phyloP scores from a whole-genome alignment of 805 yeast genomes.

The Blastobotrys terrestris region DNA sequence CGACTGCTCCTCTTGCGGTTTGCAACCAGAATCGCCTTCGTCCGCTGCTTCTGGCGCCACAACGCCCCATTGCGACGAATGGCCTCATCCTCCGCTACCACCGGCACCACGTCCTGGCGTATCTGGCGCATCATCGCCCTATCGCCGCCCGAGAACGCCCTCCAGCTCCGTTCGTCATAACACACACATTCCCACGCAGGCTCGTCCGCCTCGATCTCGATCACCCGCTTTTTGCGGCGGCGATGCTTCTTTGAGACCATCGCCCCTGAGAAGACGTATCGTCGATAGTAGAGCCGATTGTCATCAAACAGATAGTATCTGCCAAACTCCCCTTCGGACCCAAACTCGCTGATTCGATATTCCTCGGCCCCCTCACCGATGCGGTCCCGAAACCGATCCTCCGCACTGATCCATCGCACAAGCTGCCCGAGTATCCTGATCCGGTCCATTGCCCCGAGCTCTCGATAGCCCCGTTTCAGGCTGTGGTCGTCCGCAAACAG shows the following conservation, averaged over 20 bases:
- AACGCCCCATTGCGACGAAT: conserved; percentile 22
- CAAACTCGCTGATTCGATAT: conserved; percentile 28
- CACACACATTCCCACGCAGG: conserved; percentile 30
- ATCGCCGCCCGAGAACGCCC: conserved; percentile 16
- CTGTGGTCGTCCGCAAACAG: conserved; percentile 6
- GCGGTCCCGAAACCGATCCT: conserved; percentile 17
- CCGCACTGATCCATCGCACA: conserved; percentile 18
- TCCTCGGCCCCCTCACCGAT: conserved; percentile 13
- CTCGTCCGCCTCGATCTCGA: conserved; percentile 4
- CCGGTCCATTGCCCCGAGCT: conserved; percentile 14
- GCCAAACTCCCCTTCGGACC: conserved; percentile 24
- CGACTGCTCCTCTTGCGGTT: conserved; percentile 31
- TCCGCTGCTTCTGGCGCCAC: conserved; percentile 23
- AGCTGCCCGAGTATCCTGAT: conserved; percentile 16
- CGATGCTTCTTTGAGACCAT: too few relatives aligned
- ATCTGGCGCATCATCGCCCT: conserved; percentile 10
- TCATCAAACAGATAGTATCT: conserved; percentile 32
- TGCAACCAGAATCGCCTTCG: conserved; percentile 23
- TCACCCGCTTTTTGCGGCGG: conserved; percentile 11
- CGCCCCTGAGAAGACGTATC: neutral
- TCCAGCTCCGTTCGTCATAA: conserved; percentile 27
- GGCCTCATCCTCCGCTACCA: conserved; percentile 25
- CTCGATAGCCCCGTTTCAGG: conserved; percentile 6
- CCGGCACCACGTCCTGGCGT: conserved; percentile 23
- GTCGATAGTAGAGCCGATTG: conserved; percentile 27